Base-by-base conservation (phyloP, 1,139 yeast genomes). In the Hyphopichia fennica region DNA sequence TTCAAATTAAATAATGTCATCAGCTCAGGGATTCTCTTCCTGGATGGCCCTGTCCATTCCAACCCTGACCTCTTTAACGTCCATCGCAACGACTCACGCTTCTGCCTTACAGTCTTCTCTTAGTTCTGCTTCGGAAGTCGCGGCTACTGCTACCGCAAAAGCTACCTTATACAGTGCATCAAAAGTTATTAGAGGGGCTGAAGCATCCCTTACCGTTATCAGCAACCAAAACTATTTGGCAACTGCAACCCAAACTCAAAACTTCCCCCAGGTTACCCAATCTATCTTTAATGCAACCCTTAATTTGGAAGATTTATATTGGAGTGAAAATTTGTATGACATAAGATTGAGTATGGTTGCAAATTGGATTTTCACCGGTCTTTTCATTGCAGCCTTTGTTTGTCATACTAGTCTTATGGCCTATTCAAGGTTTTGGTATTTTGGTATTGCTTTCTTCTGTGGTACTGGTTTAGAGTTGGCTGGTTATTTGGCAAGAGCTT, bases 121-220 rank as follows among this genome's bases (percentile, higher is more conserved):
- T 27, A 38, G 52, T 4, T 49, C 62, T 2, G 62, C 58, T 3
- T 36, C 54, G 1, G 37, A 35, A 19, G 49, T 47, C 10, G 44
- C 48, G 2, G 33, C 51, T 8, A 46, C 58, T 6, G 56, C 45
- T 6, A 48, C 52, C 2, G 38, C 33, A 1, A 34, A 38, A 13
- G 45, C 41, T 3, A 45, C 43, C 18, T 42, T 59, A 15, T 28
- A 51, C 2, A 50, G 47, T 10, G 52, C 59, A 9, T 63, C 71
- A 1, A 48, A 57, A 44, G 51, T 50, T 8, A 49, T 60, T 6
- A 51, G 75, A 37, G 76, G 75, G 1, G 74, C 70, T 2, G 51
- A 64, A 48, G 75, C 75, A 0, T 67, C 75, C 4, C 49, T 68
- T 33, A 57, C 68, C 3, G 62, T 67, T 18, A 51, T 70, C 28